These are phyloP conservation scores for Metahyphopichia silvanorum DNA, from an alignment of 805 yeast species.

Conservation along the genomic window DNA sequence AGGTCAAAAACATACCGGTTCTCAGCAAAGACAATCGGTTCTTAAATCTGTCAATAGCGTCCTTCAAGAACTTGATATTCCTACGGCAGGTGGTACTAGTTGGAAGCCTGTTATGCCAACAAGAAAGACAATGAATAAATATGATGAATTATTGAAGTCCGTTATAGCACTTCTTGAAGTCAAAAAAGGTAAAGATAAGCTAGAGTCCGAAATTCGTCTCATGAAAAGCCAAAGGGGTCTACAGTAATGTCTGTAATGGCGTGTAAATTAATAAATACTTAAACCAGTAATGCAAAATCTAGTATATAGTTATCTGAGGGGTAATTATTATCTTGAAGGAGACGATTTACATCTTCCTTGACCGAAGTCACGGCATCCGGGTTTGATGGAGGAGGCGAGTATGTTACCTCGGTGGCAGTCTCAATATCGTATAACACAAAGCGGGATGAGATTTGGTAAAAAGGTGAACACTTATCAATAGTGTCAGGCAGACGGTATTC, in stretches of 20 bases:
- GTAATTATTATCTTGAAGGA: no score
- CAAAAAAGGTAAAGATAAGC: constrained; percentile 82
- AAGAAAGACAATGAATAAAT: constrained; percentile 67
- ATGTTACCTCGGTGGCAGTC: neutral
- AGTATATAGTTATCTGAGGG: no score
- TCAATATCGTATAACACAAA: constrained; percentile 2
- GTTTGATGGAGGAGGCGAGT: neutral
- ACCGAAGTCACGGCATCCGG: neutral
- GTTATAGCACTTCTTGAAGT: constrained; percentile 75
- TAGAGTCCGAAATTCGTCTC: constrained; percentile 66
- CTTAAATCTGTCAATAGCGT: constrained; percentile 70
- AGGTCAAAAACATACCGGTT: constrained; percentile 42
- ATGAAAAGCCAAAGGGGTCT: constrained; percentile 40
- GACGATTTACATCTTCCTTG: neutral
- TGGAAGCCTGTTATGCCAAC: constrained; percentile 88
- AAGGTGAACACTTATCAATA: neutral
- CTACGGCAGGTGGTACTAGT: constrained; percentile 49
- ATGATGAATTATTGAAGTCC: constrained; percentile 69
- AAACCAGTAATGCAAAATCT: constrained; percentile 1
- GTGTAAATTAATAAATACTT: constrained; percentile 1
- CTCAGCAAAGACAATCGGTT: constrained; percentile 61
- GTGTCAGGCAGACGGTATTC: neutral
- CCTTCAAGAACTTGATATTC: constrained; percentile 74
- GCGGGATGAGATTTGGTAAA: neutral
- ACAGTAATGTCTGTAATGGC: constrained; percentile 10